phyloP scores from a whole-genome alignment of 1,139 yeast genomes.

The Spencermartinsiella ligniputridi region DNA sequence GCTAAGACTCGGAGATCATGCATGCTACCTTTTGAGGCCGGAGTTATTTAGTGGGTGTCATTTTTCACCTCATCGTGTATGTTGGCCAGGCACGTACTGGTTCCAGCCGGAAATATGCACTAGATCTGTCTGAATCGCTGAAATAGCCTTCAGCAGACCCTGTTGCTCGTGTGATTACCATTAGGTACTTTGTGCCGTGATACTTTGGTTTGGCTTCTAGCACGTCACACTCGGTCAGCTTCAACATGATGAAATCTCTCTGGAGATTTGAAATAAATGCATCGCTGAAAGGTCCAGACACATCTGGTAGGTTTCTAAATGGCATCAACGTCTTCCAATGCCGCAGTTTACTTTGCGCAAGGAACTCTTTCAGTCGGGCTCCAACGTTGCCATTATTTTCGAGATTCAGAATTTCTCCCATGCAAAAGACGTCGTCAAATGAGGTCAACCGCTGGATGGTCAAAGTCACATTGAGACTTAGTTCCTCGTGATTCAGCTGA shows the following conservation, averaged over 20 bases:
- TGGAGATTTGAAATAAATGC: not conserved
- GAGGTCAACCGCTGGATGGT: not conserved
- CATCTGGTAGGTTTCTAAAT: not conserved
- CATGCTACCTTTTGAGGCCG: no score
- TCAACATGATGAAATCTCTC: not conserved
- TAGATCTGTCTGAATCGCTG: not conserved
- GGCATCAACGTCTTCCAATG: constrained; percentile 2
- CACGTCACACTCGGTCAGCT: not conserved
- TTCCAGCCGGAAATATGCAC: constrained; percentile 2
- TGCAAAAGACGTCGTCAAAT: not conserved
- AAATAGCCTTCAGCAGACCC: constrained; percentile 1
- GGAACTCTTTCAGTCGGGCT: not conserved
- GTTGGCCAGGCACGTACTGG: not conserved
- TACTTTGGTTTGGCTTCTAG: not conserved
- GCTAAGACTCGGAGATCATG: no score
- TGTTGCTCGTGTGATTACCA: not conserved
- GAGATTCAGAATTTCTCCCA: not conserved
- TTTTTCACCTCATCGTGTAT: not conserved
- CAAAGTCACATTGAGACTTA: not conserved
- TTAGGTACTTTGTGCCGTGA: not conserved
- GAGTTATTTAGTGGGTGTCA: no score
- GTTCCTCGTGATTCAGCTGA: not conserved
- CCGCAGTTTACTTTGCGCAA: not conserved
- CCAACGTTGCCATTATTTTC: not conserved
- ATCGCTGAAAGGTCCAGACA: not conserved